These are phyloP conservation scores for Hericium coralloides DNA, from an alignment of 768 basidiomycete genomes.

Conservation along the genomic window DNA sequence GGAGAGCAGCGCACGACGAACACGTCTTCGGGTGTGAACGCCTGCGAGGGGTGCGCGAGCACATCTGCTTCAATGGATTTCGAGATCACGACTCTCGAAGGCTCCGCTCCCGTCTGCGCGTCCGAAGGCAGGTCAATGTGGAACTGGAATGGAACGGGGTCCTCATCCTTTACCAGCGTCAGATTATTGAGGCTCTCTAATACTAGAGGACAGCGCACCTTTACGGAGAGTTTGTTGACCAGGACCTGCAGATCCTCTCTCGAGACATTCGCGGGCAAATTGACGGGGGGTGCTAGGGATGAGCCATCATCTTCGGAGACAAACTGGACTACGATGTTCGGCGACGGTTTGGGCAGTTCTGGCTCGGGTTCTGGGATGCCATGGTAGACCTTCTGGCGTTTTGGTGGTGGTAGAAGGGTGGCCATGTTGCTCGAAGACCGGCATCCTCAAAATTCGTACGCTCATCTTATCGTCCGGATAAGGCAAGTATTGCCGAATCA, in stretches of 20 bases:
- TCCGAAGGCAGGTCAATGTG: slow-evolving; percentile 68
- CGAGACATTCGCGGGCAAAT: slow-evolving; percentile 78
- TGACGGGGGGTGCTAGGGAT: slow-evolving; percentile 79
- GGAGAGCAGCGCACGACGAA: slow-evolving; percentile 87
- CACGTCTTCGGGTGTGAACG: slow-evolving; percentile 79
- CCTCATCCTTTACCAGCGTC: slow-evolving; percentile 50
- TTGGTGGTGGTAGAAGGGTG: slow-evolving; percentile 79
- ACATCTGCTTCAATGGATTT: slow-evolving; percentile 81
- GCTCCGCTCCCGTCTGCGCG: slow-evolving; percentile 30
- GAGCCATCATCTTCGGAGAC: slow-evolving; percentile 81
- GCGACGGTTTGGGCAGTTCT: slow-evolving; percentile 37
- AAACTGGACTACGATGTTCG: slow-evolving; percentile 85
- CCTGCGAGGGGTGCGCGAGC: slow-evolving; percentile 58
- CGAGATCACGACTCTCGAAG: slow-evolving; percentile 72
- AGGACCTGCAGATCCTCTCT: slow-evolving; percentile 78
- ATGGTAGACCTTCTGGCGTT: slow-evolving; percentile 77
- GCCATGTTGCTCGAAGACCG: slow-evolving; percentile 46
- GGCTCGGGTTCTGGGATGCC: slow-evolving; percentile 58
- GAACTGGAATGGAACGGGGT: slow-evolving; percentile 89
- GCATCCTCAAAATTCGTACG: neutral
- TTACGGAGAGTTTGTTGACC: slow-evolving; percentile 78
- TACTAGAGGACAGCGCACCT: slow-evolving; percentile 36
- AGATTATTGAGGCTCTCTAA: slow-evolving; percentile 7
- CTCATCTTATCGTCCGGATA: neutral
- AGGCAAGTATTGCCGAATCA: neutral